phyloP scores from a whole-genome alignment of 371 early-diverging fungal species.

The Batkoa obscura region DNA sequence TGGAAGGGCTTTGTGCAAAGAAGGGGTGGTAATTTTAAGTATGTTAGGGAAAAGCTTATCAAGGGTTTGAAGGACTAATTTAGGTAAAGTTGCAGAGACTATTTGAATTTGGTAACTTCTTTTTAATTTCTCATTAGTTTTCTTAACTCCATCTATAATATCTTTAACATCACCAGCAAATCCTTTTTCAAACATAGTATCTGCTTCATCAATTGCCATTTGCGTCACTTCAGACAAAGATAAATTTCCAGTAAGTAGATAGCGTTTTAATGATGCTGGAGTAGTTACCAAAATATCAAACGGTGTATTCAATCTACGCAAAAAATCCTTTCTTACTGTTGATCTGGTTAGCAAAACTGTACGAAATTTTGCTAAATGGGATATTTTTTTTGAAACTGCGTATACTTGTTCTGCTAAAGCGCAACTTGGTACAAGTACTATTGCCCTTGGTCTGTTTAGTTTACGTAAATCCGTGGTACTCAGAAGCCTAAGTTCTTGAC shows the following conservation, averaged over 20 bases:
- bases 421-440: conserved; percentile 92
- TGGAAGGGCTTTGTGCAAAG: conserved; percentile 58
- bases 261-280: conserved; percentile 33
- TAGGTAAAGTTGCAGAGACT: conserved; percentile 78
- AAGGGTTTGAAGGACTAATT: conserved; percentile 40
- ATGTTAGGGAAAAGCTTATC: conserved; percentile 29
- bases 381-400: conserved; percentile 32
- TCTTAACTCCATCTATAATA: conserved; percentile 20
- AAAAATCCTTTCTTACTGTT: conserved; percentile 17
- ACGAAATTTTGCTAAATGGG: conserved; percentile 51
- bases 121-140: conserved; percentile 8
- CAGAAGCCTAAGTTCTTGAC: conserved; percentile 10
- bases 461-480: conserved; percentile 19
- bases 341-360: conserved; percentile 32
- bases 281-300: conserved; percentile 72
- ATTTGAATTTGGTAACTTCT: conserved; percentile 15
- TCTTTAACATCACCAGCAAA: conserved; percentile 43
- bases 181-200: conserved; percentile 71
- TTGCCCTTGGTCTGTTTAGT: conserved; percentile 52
- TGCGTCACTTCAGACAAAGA: conserved; percentile 31
- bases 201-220: conserved; percentile 82
- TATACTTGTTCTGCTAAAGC: conserved; percentile 80
- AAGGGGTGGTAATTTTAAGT: conserved; percentile 57
- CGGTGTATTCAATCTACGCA: conserved; percentile 21
- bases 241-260: conserved; percentile 22